Base-by-base conservation (phyloP, 257 asterid genomes). In the Echites panduratus region DNA sequence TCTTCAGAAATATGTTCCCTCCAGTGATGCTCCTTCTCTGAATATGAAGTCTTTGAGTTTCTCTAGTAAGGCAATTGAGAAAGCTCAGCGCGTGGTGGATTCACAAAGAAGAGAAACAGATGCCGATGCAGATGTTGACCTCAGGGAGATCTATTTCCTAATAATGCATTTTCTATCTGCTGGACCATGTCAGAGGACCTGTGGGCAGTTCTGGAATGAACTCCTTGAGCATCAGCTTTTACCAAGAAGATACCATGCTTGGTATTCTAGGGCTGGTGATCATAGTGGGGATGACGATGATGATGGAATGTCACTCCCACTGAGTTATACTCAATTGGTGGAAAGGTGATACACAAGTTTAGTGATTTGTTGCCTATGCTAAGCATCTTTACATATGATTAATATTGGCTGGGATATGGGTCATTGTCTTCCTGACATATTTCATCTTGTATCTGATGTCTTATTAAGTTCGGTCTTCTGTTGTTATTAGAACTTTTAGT, bases 131-230 rank as follows among this genome's bases (percentile, higher is more conserved):
- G 96, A 91, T 82, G 76, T 89, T 73, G 97, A 94, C 81, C 86
- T 91, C 80, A 84, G 93, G 80, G 98, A 94, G 89, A 79, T 94
- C n/a, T 91, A 89, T 82, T 91, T 93, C 80, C 88, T 94, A 67
- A 94, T 94, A 72, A 89, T 94, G 97, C 98, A 94, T 88, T 94
- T 94, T 82, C 87, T 94, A 74, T 94, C 98, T 63, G 87, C 96
- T 78, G 98, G 98, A 75, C 98, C 97, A 59, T 89, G 96, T 82
- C 97, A 88, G 85, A 85, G 92, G 78, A 91, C 98, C 53, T 88
- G 82, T 77, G 97, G 96, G 75, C 97, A 91, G 83, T 79, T 94
- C 71, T 89, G 96, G 98, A 91, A 89, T 85, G 98, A 94, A 86
- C 98, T 94, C 79, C 86, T 88, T 75, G 98, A 94, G 85, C 89